Percentiles rank a stretch among this genome's conserved stretches.
These are phyloP conservation scores for Aspergillus novofumigatus DNA, from an alignment of 2,329 filamentous ascomycete genomes.

Conservation along the genomic window DNA sequence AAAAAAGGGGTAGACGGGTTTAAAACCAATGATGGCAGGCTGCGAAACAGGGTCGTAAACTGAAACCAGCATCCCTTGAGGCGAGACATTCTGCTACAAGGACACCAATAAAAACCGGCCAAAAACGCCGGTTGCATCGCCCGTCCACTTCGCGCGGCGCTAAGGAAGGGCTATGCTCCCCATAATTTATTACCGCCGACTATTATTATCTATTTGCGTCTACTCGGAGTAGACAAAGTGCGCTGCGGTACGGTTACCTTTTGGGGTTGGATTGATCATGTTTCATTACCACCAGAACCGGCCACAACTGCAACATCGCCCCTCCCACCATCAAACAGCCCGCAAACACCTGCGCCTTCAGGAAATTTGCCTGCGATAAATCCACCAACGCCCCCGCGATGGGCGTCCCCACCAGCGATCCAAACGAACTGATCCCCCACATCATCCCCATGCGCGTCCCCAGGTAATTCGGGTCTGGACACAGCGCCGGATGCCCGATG, in stretches of 20 bases:
- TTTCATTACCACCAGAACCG: constrained; percentile 18
- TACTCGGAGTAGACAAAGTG: too few species aligned
- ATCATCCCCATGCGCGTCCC: constrained; percentile 32
- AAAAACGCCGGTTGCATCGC: neutral
- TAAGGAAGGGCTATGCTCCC: neutral
- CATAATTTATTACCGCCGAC: too few species aligned
- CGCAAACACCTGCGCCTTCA: constrained; percentile 29
- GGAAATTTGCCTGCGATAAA: constrained; percentile 21
- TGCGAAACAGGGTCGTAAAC: neutral
- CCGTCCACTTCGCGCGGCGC: neutral
- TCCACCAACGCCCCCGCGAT: constrained; percentile 31
- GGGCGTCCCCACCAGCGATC: constrained; percentile 27
- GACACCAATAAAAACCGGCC: neutral
- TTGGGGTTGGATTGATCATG: constrained; percentile 3
- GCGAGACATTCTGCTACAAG: neutral
- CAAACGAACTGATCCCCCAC: constrained; percentile 33
- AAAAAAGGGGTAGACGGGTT: neutral
- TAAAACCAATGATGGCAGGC: neutral
- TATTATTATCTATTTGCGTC: too few species aligned
- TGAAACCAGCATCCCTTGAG: neutral
- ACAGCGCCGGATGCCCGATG: constrained; percentile 27
- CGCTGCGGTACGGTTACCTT: too few species aligned
- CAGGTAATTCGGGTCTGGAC: constrained; percentile 21
- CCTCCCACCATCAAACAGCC: constrained; percentile 31
- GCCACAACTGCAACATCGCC: constrained; percentile 24